Conservation (phyloP, 2,329 filamentous ascomycete species). For the Amauroascus verrucosus region DNA sequence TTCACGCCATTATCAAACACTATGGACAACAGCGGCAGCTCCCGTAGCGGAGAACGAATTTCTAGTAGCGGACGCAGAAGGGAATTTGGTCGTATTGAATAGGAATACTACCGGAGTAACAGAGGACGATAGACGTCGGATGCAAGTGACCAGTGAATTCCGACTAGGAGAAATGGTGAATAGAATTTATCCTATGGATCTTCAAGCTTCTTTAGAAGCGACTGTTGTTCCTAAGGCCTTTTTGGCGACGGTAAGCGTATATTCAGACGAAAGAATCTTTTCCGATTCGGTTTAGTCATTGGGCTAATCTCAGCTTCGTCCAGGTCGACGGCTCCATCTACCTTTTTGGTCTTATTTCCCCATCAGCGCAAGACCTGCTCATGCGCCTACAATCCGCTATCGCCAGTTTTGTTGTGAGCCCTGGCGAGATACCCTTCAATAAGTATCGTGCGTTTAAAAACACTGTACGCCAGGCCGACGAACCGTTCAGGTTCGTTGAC, state of each 20-base stretch:
- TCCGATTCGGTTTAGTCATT: neutral
- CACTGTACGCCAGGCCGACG: conserved; percentile 57
- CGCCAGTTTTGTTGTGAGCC: conserved; percentile 53
- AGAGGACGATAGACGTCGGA: conserved; percentile 57
- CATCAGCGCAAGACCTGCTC: conserved; percentile 64
- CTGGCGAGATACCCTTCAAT: conserved; percentile 66
- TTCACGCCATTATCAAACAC: conserved; percentile 67
- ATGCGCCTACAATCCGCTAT: conserved; percentile 69
- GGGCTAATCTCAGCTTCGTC: neutral
- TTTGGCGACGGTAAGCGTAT: conserved; percentile 63
- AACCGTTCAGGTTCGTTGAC: conserved; percentile 80
- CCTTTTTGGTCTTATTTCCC: conserved; percentile 69
- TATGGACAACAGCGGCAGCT: conserved; percentile 71
- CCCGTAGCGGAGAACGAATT: conserved; percentile 64
- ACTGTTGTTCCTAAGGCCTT: conserved; percentile 74
- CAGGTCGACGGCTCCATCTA: conserved; percentile 87
- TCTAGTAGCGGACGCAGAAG: conserved; percentile 75
- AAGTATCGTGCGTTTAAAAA: conserved; percentile 75
- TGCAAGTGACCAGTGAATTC: conserved; percentile 71
- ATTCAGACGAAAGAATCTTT: neutral
- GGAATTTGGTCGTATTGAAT: conserved; percentile 73
- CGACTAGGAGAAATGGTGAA: conserved; percentile 91
- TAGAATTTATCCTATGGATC: conserved; percentile 63
- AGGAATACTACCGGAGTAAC: conserved; percentile 63
- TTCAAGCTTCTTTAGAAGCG: conserved; percentile 54